Percentiles rank a stretch among this genome's conserved stretches.
phyloP scores from a whole-genome alignment of 345 rosid species.

The Geranium brycei region DNA sequence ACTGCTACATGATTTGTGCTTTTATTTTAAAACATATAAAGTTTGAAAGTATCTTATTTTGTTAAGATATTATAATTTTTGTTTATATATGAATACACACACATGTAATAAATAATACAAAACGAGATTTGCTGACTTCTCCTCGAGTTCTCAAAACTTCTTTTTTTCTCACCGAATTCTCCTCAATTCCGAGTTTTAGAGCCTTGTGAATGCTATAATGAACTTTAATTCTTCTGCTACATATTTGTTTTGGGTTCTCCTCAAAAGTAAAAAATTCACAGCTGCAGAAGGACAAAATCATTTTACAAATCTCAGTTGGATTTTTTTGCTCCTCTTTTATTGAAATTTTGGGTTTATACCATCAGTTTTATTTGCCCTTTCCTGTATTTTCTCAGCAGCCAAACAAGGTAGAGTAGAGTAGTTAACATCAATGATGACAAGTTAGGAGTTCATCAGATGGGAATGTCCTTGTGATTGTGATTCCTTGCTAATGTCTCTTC shows the following conservation, averaged over 20 bases:
- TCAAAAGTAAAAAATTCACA: too few species aligned
- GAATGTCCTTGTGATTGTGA: slow-evolving; percentile 6
- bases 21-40: too few species aligned
- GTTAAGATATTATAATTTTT: too few species aligned
- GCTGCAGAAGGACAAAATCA: background rate
- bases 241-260: background rate
- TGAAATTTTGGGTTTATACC: background rate
- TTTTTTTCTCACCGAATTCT: too few species aligned
- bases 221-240: background rate
- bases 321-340: background rate
- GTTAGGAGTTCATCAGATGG: slow-evolving; percentile 4
- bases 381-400: slow-evolving; percentile 11
- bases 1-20: too few species aligned
- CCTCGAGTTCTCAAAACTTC: too few species aligned
- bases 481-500: slow-evolving; percentile 9
- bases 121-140: too few species aligned
- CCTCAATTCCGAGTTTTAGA: too few species aligned
- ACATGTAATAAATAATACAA: too few species aligned
- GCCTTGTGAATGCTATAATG: background rate
- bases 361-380: background rate
- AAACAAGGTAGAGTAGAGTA: slow-evolving; percentile 12
- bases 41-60: too few species aligned
- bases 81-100: too few species aligned
- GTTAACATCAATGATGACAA: background rate
- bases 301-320: background rate